Evolutionary conservation across 441 rosid genomes (phyloP), one percentile per base, ranked within the genome.

Genomic region (Gossypium gossypioides): DNA sequence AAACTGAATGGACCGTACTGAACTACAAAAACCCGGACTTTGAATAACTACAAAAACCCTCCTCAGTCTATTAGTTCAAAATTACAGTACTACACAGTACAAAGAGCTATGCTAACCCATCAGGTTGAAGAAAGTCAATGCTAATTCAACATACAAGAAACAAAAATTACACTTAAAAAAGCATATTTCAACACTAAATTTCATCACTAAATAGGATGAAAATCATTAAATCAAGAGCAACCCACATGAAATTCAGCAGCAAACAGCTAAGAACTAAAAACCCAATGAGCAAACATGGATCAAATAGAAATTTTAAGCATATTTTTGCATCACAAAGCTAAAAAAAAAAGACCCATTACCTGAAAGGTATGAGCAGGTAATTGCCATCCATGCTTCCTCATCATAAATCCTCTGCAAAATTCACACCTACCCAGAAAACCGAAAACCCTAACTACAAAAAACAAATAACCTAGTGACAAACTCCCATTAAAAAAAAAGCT

Each of bases 371-470:
- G 96, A 6, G 97, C 98, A 24, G 97, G 98, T 6, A 94, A 87
- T 76, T 94, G 94, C 99, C 97, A 94, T 56, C 99, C 99, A 78
- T 94, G 97, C 81, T 85, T 88, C 74, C 99, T 88, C 91, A 78
- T 92, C 97, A 94, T 90, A 69, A 19, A 86, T 85, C 34, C 81
- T 54, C 69, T 6, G 40, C 59, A 48, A 25, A 67, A 65, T 72
- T 63, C 75, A 55, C 71, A 71, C 73, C 29, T 34, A 37, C 29
- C 29, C 9, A 13, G 55, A 60, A 50, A 42, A 78, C 21, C 65
- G 57, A 75, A 74, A 84, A 79, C 82, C 83, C 83, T 77, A 80
- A 66, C 68, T 42, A 16, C 13, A 54, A 34, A 69, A 63, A 67
- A n/a, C 15, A 65, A 42, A 64, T 46, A 68, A 48, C 74, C 75